Evolutionary conservation across 768 basidiomycete species (phyloP), one percentile per base, ranked within the genome.

Genomic region (Brasilioporus rufonigricans): DNA sequence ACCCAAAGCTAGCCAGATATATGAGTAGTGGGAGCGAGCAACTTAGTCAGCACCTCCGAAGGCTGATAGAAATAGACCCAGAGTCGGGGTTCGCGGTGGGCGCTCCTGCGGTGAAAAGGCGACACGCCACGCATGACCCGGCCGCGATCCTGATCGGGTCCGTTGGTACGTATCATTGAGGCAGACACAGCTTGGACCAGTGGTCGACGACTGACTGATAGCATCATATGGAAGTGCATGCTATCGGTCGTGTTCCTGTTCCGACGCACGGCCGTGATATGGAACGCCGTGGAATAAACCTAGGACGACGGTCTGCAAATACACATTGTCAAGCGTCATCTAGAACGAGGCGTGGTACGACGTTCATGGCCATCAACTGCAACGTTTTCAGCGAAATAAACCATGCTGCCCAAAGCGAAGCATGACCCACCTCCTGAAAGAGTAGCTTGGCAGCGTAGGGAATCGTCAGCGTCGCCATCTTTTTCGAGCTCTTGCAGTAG

Each of bases 401-500:
- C 53, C 27, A 31, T 31, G 47, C 33, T 16, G 16, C 13, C 33
- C 33, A 1, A 16, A 48, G 41, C 23, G 18, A 24, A 32, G 3
- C 16, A 40, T 32, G 27, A 66, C 81, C 24, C 61, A 88, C 91
- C 83, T 93, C 92, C 71, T 93, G 91, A 77, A 94, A 93, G 26
- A 94, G 74, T 56, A 94, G 65, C 71, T 98, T 98, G 48, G 95
- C 94, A 10, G 95, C 94, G 68, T 97, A 98, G 2, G 96, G 96
- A 51, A 99, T 93, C 18, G 91, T 95, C 59, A 99, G 77, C 66
- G 93, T 91, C 43, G 93, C 91, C 83, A 99, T 91, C 68, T 89
- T 87, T 75, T 98, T 97, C 44, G 93, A 94, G 64, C 89, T 93
- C 77, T 97, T 96, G 84, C 96, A 98, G 65, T 92, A 93, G n/a